A percentile compares a stretch with the other conserved stretches of the same genome.
Conservation (phyloP, 148 eudicot species). For the Fallopia convolvulus region DNA sequence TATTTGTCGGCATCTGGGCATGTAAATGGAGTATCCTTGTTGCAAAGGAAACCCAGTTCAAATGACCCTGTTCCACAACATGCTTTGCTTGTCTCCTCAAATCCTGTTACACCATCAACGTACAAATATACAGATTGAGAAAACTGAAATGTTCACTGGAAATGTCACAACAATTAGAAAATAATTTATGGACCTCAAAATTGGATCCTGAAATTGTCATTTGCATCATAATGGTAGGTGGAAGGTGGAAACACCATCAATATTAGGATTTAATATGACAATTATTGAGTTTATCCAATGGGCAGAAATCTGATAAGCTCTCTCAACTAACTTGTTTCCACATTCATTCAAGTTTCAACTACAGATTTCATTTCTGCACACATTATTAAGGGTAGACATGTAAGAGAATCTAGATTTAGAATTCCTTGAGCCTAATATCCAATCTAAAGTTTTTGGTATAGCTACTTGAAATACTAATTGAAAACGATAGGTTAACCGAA, state of each 20-base stretch:
- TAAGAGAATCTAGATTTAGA: background rate
- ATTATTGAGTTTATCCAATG: background rate
- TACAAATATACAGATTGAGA: background rate
- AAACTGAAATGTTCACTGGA: background rate
- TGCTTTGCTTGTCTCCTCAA: conserved; percentile 37
- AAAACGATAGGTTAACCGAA: background rate
- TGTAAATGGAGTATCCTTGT: conserved; percentile 14
- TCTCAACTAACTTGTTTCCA: background rate
- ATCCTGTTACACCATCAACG: conserved; percentile 22
- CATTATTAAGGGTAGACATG: background rate
- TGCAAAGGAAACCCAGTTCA: conserved; percentile 29
- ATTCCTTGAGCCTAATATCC: background rate
- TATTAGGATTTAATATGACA: background rate
- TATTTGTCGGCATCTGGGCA: conserved; percentile 44
- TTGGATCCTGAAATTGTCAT: background rate
- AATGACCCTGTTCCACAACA: conserved; percentile 52
- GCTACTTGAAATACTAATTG: background rate
- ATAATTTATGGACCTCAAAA: background rate
- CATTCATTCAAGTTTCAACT: background rate
- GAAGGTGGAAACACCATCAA: background rate
- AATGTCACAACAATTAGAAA: too few relatives aligned
- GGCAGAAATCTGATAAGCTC: too few relatives aligned
- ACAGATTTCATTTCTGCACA: background rate
- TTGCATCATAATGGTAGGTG: background rate
- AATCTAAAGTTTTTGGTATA: background rate